Base-by-base conservation (phyloP, 1,284 basidiomycete species). In the Trichosporon asahii region DNA sequence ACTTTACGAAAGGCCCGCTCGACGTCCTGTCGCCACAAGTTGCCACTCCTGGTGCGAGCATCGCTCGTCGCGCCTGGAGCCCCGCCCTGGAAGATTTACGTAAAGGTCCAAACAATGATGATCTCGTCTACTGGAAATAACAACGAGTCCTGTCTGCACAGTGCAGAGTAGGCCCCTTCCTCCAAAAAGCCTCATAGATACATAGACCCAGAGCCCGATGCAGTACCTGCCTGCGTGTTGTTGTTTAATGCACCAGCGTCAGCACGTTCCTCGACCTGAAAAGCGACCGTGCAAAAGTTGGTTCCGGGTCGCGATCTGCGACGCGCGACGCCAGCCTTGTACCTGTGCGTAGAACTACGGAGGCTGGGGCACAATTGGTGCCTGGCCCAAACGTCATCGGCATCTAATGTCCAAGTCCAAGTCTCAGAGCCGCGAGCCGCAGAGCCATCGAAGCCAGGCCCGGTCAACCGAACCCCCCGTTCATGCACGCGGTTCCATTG, bases 341-440 rank as follows among this genome's bases (percentile, higher is more conserved):
- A 31, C 25, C n/a, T 5, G 11, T 15, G 5, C 2, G 23, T 55
- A 25, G 21, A 33, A 33, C 31, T 33, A 33, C 31, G 31, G 31
- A 33, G 31, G 31, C 31, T 33, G 31, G 31, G 31, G 31, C 31
- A 33, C 31, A 33, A 33, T 5, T 33, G 31, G 31, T 15, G 57
- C 57, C 55, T 61, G 8, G 53, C 23, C 14, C 53, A 21, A 21
- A 61, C 57, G 57, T 61, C 57, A 61, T 61, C 57, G 57, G 57
- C 57, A 61, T 61, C 57, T 61, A 61, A 61, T 44, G 15, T 37
- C 35, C 35, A 9, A 37, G 18, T 1, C n/a, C n/a, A n/a, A n/a
- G n/a, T n/a, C n/a, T n/a, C n/a, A n/a, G n/a, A n/a, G n/a, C n/a
- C n/a, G n/a, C n/a, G n/a, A n/a, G n/a, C n/a, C n/a, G n/a, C n/a